Conservation (phyloP, 371 early-diverging fungal genomes). For the Syncephalis fuscata region DNA sequence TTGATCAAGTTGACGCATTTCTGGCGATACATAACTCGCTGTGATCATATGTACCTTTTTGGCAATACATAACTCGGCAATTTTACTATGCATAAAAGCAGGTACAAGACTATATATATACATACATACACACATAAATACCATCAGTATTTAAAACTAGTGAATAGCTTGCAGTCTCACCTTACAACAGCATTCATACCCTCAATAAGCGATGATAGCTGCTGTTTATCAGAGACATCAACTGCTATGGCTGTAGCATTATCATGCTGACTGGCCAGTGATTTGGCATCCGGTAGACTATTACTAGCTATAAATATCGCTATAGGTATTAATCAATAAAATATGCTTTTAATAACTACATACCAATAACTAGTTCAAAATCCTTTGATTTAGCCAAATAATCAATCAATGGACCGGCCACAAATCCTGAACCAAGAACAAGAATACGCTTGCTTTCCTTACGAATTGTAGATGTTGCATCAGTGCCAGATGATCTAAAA, state of each 20-base stretch:
- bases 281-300: slow-evolving; percentile 40
- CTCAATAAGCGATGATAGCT: slow-evolving; percentile 43
- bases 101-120: slow-evolving; percentile 84
- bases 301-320: slow-evolving; percentile 46
- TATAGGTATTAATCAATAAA: not conserved
- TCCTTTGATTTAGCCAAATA: slow-evolving; percentile 48
- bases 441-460: slow-evolving; percentile 36
- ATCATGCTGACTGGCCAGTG: slow-evolving; percentile 33
- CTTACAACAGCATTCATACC: slow-evolving; percentile 80
- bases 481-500: slow-evolving; percentile 6
- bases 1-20: slow-evolving; percentile 61
- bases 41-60: slow-evolving; percentile 90
- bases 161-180: too few species aligned
- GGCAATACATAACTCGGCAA: slow-evolving; percentile 67
- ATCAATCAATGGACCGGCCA: slow-evolving; percentile 77
- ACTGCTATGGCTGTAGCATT: slow-evolving; percentile 29
- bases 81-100: slow-evolving; percentile 76
- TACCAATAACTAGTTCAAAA: slow-evolving; percentile 58
- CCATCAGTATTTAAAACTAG: too few species aligned
- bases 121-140: too few species aligned
- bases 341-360: slow-evolving; percentile 6
- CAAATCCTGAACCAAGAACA: slow-evolving; percentile 87
- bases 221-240: slow-evolving; percentile 25
- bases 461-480: slow-evolving; percentile 2
- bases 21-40: slow-evolving; percentile 87